Conservation (phyloP, 106 monocot genomes). For the Dendrobium huoshanense region DNA sequence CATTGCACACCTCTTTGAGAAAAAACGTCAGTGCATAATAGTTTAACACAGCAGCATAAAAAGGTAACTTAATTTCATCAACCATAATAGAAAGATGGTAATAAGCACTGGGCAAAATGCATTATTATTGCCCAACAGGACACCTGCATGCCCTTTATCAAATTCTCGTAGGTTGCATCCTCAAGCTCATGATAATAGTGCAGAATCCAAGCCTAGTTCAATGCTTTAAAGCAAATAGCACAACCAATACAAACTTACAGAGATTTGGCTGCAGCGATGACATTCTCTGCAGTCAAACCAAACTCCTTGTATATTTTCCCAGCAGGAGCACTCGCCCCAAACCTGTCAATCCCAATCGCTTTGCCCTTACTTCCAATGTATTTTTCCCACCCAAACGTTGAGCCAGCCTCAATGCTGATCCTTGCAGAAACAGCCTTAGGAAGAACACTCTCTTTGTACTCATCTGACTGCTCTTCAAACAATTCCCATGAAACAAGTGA, state of each 20-base stretch:
- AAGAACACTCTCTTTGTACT: slow-evolving; percentile 72
- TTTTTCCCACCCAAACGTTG: slow-evolving; percentile 65
- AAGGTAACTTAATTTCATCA: too few species aligned
- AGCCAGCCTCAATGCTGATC: slow-evolving; percentile 67
- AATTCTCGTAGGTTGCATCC: not conserved
- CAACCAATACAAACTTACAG: slow-evolving; percentile 17
- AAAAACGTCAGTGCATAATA: too few species aligned
- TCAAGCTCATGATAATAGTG: not conserved
- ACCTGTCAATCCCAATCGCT: slow-evolving; percentile 65
- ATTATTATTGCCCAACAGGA: not conserved
- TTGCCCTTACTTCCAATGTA: slow-evolving; percentile 55
- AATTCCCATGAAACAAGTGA: slow-evolving; percentile 70
- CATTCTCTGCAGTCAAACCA: slow-evolving; percentile 53
- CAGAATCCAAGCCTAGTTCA: not conserved
- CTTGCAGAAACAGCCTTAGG: slow-evolving; percentile 45
- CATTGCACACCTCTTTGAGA: too few species aligned
- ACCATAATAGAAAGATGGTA: too few species aligned
- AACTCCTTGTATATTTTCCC: slow-evolving; percentile 68
- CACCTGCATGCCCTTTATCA: not conserved
- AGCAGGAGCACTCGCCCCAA: slow-evolving; percentile 81
- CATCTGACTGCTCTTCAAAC: slow-evolving; percentile 61
- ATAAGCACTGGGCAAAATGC: not conserved
- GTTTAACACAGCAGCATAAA: too few species aligned
- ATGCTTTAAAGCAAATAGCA: not conserved
- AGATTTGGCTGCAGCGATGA: slow-evolving; percentile 43